Evolutionary conservation across 108 stramenopile species (phyloP), one percentile per base, ranked within the genome.

Genomic region (Skeletonema tropicum): DNA sequence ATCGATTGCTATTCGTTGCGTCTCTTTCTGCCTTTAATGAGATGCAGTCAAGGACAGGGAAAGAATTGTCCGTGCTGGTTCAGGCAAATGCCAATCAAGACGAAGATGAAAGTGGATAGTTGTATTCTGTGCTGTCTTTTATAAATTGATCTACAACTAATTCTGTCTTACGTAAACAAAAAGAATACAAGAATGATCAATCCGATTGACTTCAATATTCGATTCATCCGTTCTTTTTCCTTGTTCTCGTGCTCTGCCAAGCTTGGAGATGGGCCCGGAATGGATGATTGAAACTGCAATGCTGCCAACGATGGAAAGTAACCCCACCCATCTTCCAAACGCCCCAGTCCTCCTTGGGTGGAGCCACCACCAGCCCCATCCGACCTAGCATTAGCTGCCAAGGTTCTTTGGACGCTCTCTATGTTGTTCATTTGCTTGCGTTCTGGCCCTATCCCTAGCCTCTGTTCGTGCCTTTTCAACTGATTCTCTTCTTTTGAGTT

Each of bases 341-440:
- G 38, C 3, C 81, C 81, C 19, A 82, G 48, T 60, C 81, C 75
- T 36, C 72, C 57, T 29, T 67, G 55, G 3, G 65, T 63, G 10
- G 74, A 69, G 7, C 57, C 74, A 45, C 21, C 60, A 5, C 13
- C 30, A 7, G 15, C 60, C 46, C 33, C 33, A 46, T 66, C 46
- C 1, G 71, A 59, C 9, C 71, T 62, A 15, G 70, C 75, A 60
- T 77, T 60, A 6, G 74, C 72, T 26, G 81, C 81, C 8, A 82
- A 71, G 21, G 66, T 65, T 48, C 73, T 39, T 68, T 82, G 81
- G 81, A 14, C 81, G 81, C 55, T 78, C 77, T 36, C 81, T 77
- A 49, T 82, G 81, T 66, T 78, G 76, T 17, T 82, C 81, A 63
- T 82, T 82, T 38, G 81, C 74, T 52, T 62, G 76, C 21, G 36